Percentiles rank a stretch among this genome's conserved stretches.
These are phyloP conservation scores for Nakazawaea anatomiae DNA, from an alignment of 805 yeast genomes.

Conservation along the genomic window DNA sequence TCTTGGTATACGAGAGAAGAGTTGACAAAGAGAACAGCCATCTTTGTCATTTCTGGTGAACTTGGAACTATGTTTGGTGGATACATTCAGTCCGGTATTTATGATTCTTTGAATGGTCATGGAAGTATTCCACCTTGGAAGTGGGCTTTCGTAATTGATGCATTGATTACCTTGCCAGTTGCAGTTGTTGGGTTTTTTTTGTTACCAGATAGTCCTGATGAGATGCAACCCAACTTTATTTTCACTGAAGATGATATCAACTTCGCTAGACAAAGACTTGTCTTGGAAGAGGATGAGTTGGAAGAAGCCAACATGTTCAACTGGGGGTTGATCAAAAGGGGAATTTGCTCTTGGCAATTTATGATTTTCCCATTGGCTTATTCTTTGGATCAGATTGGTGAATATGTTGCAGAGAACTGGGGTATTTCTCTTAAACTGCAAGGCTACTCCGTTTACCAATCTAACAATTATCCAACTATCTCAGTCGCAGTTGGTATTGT, in stretches of 20 bases:
- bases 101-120: constrained; percentile 31
- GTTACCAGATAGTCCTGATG: constrained; percentile 44
- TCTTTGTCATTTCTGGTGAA: constrained; percentile 31
- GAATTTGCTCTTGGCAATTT: constrained; percentile 49
- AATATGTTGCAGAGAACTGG: constrained; percentile 40
- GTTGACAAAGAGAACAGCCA: constrained; percentile 33
- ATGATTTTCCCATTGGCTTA: constrained; percentile 36
- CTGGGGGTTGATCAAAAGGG: constrained; percentile 34
- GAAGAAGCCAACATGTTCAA: constrained; percentile 13
- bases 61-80: constrained; percentile 39
- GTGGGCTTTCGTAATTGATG: constrained; percentile 64
- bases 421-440: constrained; percentile 38
- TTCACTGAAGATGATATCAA: constrained; percentile 35
- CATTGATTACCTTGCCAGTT: constrained; percentile 51
- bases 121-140: constrained; percentile 58
- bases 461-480: constrained; percentile 50
- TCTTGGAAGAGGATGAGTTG: constrained; percentile 22
- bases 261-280: constrained; percentile 36
- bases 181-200: constrained; percentile 49
- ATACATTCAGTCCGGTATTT: constrained; percentile 38
- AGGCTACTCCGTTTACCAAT: constrained; percentile 34
- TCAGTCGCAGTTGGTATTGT: constrained; percentile 43
- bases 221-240: constrained; percentile 26
- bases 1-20: constrained; percentile 39
- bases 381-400: constrained; percentile 24